Base-by-base conservation (phyloP, 2,329 filamentous ascomycete species). In the Aureobasidium sp. region DNA sequence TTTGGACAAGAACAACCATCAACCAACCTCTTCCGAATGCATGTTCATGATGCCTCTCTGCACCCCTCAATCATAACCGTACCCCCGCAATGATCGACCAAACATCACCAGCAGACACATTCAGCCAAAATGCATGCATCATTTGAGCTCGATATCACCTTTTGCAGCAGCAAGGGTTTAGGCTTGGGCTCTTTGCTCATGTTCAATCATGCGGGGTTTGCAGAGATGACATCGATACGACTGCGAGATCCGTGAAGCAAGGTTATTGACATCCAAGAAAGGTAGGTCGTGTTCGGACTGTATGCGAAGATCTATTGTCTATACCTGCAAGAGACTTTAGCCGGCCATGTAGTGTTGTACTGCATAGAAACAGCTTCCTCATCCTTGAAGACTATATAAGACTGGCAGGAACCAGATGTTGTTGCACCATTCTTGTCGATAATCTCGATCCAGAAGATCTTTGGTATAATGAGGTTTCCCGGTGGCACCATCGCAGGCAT, bases 61-160 rank as follows among this genome's bases (percentile, higher is more conserved):
- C 42, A 45, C 53, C 53, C 53, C 53, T 57, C 53, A 57, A 34
- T 14, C 7, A 57, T 36, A 36, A 15, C 25, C 27, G 41, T 25
- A 5, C 53, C 53, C 53, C 53, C 53, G 53, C 53, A 36, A 34
- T 15, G 53, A 57, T 57, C 53, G 44, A 6, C 27, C 41, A 44
- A 22, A 36, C 9, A 34, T 25, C 39, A 45, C n/a, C 9, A 45
- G 15, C 27, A 17, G 27, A 5, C 39, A 44, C 25, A 55, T 57
- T 57, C 41, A 57, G 53, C 53, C 53, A 57, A 36, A 57, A 57
- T 45, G n/a, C 31, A 36, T 17, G 15, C 47, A n/a, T 6, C 12
- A 17, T 22, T 17, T 15, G 15, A 42, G 39, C 27, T 57, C 25
- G 41, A 45, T 29, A 45, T 34, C 11, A 45, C 36, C 36, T 42